Evolutionary conservation across 2,329 filamentous ascomycete species (phyloP).

Genomic region (Nigrospora oryzae): DNA sequence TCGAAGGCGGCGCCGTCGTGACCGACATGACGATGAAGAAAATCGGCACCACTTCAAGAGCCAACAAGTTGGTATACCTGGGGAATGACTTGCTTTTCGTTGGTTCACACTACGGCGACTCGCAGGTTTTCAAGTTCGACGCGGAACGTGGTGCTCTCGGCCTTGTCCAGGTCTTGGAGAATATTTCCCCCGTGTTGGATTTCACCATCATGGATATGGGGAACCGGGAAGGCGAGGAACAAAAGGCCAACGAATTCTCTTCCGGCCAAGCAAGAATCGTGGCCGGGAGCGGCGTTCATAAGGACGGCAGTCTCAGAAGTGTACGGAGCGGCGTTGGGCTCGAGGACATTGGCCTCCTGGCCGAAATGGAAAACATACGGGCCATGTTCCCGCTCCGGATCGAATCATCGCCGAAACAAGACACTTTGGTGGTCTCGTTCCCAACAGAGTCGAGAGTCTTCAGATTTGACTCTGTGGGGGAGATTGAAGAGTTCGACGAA

Average conservation of each 20-base stretch:
- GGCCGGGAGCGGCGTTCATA: constrained; percentile 82
- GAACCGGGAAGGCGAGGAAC: constrained; percentile 67
- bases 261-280: constrained; percentile 92
- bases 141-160: constrained; percentile 36
- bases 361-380: constrained; percentile 67
- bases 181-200: constrained; percentile 86
- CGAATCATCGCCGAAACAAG: constrained; percentile 37
- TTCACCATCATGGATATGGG: constrained; percentile 97
- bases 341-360: constrained; percentile 76
- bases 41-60: constrained; percentile 61
- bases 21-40: constrained; percentile 62
- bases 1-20: constrained; percentile 54
- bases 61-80: constrained; percentile 72
- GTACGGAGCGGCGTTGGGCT: constrained; percentile 90
- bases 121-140: constrained; percentile 57
- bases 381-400: constrained; percentile 63
- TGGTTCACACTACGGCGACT: constrained; percentile 88
- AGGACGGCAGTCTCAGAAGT: constrained; percentile 80
- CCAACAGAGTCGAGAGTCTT: constrained; percentile 80
- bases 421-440: constrained; percentile 74
- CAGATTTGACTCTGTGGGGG: constrained; percentile 62
- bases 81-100: constrained; percentile 69
- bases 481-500: constrained; percentile 77
- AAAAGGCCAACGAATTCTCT: constrained; percentile 78
- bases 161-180: constrained; percentile 67